These are phyloP conservation scores for Aspergillus transmontanensis DNA, from an alignment of 2,329 filamentous ascomycete species.

Conservation along the genomic window DNA sequence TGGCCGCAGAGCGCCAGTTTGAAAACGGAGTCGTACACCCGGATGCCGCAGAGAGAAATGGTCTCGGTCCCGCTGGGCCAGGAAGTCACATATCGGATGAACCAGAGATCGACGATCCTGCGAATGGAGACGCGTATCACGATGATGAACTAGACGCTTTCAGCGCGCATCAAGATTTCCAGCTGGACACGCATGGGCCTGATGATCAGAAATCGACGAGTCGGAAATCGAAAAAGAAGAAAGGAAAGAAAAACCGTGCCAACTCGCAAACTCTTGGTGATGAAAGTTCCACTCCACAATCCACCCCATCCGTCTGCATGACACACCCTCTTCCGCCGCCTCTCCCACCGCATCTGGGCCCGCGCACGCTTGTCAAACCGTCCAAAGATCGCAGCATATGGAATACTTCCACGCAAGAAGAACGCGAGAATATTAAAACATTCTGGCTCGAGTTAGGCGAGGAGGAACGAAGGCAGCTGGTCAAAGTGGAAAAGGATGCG, in stretches of 20 bases:
- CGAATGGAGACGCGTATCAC: slow-evolving; percentile 57
- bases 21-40: slow-evolving; percentile 30
- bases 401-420: slow-evolving; percentile 93
- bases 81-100: slow-evolving; percentile 34
- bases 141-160: slow-evolving; percentile 56
- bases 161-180: slow-evolving; percentile 31
- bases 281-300: slow-evolving; percentile 42
- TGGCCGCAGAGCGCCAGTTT: slow-evolving; percentile 58
- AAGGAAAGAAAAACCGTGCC: slow-evolving; percentile 39
- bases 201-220: slow-evolving; percentile 23
- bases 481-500: slow-evolving; percentile 98
- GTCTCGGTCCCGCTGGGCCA: slow-evolving; percentile 32
- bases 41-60: slow-evolving; percentile 37
- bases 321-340: slow-evolving; percentile 46
- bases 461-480: slow-evolving; percentile 88
- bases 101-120: slow-evolving; percentile 34
- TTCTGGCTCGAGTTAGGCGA: slow-evolving; percentile 96
- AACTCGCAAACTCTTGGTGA: slow-evolving; percentile 40
- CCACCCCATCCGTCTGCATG: slow-evolving; percentile 47
- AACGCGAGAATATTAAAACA: slow-evolving; percentile 95
- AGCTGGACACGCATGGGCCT: slow-evolving; percentile 20
- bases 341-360: slow-evolving; percentile 45
- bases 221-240: slow-evolving; percentile 46
- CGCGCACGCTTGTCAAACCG: slow-evolving; percentile 48
- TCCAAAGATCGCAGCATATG: slow-evolving; percentile 82